Evolutionary conservation across 495 filamentous ascomycete genomes (phyloP).

Genomic region (Astrothelium macrocarpum): DNA sequence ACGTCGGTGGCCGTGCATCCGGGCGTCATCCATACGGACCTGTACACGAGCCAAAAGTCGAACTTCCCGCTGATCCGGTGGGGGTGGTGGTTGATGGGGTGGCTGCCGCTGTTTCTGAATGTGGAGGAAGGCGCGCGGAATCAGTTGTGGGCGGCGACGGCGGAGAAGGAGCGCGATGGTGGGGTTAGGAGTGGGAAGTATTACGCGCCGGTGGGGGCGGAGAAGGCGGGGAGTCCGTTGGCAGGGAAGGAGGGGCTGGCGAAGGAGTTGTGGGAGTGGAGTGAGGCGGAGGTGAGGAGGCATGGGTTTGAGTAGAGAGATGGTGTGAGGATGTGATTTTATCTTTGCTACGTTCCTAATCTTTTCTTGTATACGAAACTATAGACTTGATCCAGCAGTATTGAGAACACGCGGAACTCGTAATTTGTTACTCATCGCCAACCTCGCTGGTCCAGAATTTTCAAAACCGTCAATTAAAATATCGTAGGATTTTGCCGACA

Average conservation of each 20-base stretch:
- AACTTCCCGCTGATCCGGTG: neutral
- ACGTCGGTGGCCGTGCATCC: conserved; percentile 38
- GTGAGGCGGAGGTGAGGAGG: conserved; percentile 32
- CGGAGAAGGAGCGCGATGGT: conserved; percentile 21
- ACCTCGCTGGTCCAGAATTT: too few species aligned
- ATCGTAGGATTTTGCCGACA: too few species aligned
- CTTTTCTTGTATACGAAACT: too few species aligned
- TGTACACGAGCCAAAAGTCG: conserved; percentile 15
- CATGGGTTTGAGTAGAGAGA: conserved; percentile 16
- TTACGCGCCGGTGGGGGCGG: conserved; percentile 35
- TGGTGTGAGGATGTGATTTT: too few species aligned
- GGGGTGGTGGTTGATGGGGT: conserved; percentile 1
- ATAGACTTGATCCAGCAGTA: too few species aligned
- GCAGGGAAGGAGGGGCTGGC: conserved; percentile 26
- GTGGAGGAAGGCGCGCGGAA: conserved; percentile 30
- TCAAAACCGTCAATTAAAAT: too few species aligned
- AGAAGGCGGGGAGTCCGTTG: conserved; percentile 21
- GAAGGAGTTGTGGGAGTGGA: conserved; percentile 38
- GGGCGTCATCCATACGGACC: conserved; percentile 32
- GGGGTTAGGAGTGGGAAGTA: conserved; percentile 30
- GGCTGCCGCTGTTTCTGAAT: conserved; percentile 11
- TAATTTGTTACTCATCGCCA: too few species aligned
- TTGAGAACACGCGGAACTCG: too few species aligned
- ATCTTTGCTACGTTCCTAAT: too few species aligned
- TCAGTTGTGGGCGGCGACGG: conserved; percentile 36